Evolutionary conservation across 371 early-diverging fungal genomes (phyloP).

Genomic region (Circinella minor): DNA sequence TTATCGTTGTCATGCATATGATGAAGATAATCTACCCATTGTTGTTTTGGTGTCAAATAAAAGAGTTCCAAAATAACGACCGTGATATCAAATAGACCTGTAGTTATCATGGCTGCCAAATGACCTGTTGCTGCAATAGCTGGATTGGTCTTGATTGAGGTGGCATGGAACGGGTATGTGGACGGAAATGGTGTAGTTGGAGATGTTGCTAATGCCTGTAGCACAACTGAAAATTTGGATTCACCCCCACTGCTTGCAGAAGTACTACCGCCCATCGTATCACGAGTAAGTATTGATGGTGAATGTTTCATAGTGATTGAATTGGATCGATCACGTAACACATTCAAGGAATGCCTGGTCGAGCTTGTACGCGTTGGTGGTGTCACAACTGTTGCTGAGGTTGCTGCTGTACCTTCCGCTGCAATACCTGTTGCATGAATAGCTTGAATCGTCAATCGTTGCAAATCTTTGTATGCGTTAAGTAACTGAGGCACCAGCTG

Average conservation of each 20-base stretch:
- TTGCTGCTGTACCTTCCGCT: background rate
- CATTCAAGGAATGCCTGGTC: conserved; percentile 23
- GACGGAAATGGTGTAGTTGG: conserved; percentile 46
- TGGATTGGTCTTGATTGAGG: conserved; percentile 17
- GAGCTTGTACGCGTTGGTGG: conserved; percentile 15
- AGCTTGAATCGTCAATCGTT: conserved; percentile 44
- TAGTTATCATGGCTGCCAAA: conserved; percentile 42
- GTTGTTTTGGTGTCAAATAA: conserved; percentile 47
- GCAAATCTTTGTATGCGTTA: conserved; percentile 50
- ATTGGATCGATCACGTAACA: conserved; percentile 29
- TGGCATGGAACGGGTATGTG: conserved; percentile 44
- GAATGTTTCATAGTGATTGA: conserved; percentile 22
- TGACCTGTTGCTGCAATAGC: conserved; percentile 22
- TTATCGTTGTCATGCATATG: conserved; percentile 37
- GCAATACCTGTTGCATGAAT: conserved; percentile 31
- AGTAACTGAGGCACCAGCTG: conserved; percentile 47
- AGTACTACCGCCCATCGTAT: background rate
- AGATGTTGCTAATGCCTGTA: conserved; percentile 49
- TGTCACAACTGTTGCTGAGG: background rate
- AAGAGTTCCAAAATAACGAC: conserved; percentile 54
- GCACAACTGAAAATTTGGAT: conserved; percentile 28
- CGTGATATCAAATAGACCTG: conserved; percentile 54
- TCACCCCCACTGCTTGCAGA: conserved; percentile 4
- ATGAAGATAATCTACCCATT: conserved; percentile 44
- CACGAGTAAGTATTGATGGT: background rate